phyloP scores from a whole-genome alignment of 257 asterid species.

The Solanum infundibuliforme region DNA sequence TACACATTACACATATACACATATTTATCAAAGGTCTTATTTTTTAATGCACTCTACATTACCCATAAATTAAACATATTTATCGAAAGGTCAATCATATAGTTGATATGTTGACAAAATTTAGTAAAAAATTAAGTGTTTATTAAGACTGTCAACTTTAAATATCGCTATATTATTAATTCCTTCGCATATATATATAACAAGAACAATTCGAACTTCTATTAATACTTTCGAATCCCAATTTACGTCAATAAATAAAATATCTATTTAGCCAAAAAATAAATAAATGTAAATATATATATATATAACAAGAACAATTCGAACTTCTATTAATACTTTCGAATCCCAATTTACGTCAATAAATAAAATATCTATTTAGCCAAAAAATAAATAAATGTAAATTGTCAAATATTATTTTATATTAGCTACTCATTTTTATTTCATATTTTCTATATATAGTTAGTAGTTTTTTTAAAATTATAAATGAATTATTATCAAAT shows the following conservation, averaged over 20 bases:
- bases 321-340: too few species aligned
- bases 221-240: neutral
- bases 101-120: neutral
- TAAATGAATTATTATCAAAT: neutral
- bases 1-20: too few species aligned
- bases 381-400: too few species aligned
- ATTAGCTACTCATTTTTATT: neutral
- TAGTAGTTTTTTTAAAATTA: neutral
- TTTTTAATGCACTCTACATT: neutral
- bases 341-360: neutral
- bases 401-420: neutral
- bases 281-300: too few species aligned
- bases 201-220: too few species aligned
- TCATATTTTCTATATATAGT: neutral
- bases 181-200: too few species aligned
- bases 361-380: too few species aligned
- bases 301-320: too few species aligned
- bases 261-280: too few species aligned
- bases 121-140: neutral
- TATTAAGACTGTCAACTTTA: too few species aligned
- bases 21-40: too few species aligned
- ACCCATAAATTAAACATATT: neutral
- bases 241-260: neutral
- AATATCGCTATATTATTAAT: too few species aligned
- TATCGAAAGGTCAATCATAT: neutral